Base-by-base conservation (phyloP, 495 filamentous ascomycete species). In the Poronia punctata region DNA sequence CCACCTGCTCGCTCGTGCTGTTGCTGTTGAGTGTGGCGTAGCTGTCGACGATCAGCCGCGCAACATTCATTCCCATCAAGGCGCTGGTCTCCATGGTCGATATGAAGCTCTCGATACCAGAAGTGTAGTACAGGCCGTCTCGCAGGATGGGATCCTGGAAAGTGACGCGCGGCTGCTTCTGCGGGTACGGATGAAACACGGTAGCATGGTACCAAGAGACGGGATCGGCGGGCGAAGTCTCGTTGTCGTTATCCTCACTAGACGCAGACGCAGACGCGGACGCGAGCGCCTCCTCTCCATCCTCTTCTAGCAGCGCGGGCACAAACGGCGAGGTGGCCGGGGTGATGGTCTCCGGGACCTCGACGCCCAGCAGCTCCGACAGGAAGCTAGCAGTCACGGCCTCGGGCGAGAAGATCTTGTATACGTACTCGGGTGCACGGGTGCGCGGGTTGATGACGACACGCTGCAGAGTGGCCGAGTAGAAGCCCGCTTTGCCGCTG, bases 61-160 rank as follows among this genome's bases (percentile, higher is more conserved):
- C 92, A 25, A 97, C 83, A 64, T 98, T 97, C 73, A 79, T 89
- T 0, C 92, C 92, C 90, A 95, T 95, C 52, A 97, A 59, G 0
- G 83, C 81, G 58, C 83, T 97, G 6, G 93, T 99, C 70, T 99
- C 92, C 92, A 99, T 99, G 0, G 92, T 95, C 10, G 80, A 87
- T 43, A 97, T 94, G 52, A 98, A 96, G 49, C 80, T 82, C 65
- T 98, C 92, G 37, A 97, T 95, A 0, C 84, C 90, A 28, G 83
- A 80, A 0, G 92, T 97, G 57, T 98, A 97, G 75, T 85, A 96
- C 9, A 97, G 55, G 0, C 74, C 70, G 2, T 70, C 49, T 7
- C 73, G 82, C 2, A 97, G 58, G 41, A 78, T 67, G 0, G 80
- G 73, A 27, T 93, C 84, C 45, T 95, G 89, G 46, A 97, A 99